These are phyloP conservation scores for Pochonia chlamydosporia DNA, from an alignment of 2,329 filamentous ascomycete genomes.

Conservation along the genomic window DNA sequence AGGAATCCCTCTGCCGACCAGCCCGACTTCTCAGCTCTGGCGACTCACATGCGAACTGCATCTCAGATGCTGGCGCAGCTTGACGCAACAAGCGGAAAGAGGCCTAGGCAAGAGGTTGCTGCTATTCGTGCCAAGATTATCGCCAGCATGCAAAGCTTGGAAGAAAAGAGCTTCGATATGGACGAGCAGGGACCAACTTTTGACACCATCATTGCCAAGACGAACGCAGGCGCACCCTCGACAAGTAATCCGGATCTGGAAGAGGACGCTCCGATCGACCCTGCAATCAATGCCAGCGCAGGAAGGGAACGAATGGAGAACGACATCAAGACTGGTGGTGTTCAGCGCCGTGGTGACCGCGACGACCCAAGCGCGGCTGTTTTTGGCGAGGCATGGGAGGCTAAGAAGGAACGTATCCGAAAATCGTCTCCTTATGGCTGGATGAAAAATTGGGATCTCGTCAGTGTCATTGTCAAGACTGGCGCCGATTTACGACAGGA, in stretches of 20 bases:
- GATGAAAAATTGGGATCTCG: slow-evolving; percentile 85
- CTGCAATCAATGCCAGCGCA: slow-evolving; percentile 59
- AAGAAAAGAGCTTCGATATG: slow-evolving; percentile 76
- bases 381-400: slow-evolving; percentile 80
- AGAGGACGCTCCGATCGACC: slow-evolving; percentile 45
- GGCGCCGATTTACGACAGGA: slow-evolving; percentile 78
- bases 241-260: slow-evolving; percentile 45
- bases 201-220: slow-evolving; percentile 74
- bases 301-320: slow-evolving; percentile 84
- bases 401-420: slow-evolving; percentile 77
- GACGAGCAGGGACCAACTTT: slow-evolving; percentile 73
- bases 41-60: slow-evolving; percentile 81
- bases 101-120: slow-evolving; percentile 73
- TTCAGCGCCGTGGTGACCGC: slow-evolving; percentile 73
- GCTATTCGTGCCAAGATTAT: slow-evolving; percentile 83
- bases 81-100: slow-evolving; percentile 73
- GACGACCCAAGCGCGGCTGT: slow-evolving; percentile 82
- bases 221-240: slow-evolving; percentile 43
- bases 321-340: slow-evolving; percentile 78
- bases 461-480: slow-evolving; percentile 85
- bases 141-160: slow-evolving; percentile 81
- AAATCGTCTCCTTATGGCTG: slow-evolving; percentile 80
- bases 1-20: slow-evolving; percentile 57
- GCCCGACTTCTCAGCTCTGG: slow-evolving; percentile 74
- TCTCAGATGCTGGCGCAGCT: slow-evolving; percentile 83